Base-by-base conservation (phyloP, 257 asterid genomes). In the Solanum ossicruentum region DNA sequence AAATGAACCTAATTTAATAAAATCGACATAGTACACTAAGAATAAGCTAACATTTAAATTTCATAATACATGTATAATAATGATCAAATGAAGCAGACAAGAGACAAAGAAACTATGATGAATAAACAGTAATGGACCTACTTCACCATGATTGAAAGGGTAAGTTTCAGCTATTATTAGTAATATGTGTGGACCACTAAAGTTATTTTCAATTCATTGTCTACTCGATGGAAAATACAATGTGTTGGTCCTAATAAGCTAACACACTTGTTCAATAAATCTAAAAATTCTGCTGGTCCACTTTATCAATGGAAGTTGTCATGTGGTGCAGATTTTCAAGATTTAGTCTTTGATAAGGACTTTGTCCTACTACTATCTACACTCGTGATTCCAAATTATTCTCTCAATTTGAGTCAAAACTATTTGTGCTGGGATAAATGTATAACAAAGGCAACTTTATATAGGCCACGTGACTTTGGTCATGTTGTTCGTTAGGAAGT, bases 21-120 rank as follows among this genome's bases (percentile, higher is more conserved):
- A 7, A n/a, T 10, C 36, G 39, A 45, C 18, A n/a, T 45, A 41
- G 20, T 43, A 11, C 5, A 41, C 39, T 18, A 20, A 43, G 36
- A 45, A n/a, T 45, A 73, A 45, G 10, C 45, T 72, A 72, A 72
- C 17, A 23, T 43, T 72, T 45, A 36, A 72, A 12, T 11, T 72
- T 12, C 39, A 72, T 72, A 43, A 43, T 63, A 63, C 9, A 63
- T 63, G 36, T 43, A 12, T 47, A n/a, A 12, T 47, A 12, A n/a
- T 12, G 60, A 75, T 7, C 43, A 21, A 75, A 49, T 75, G 81
- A 21, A 1, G 5, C 81, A 75, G 43, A 51, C 17, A 85, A 77
- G 77, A 84, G 89, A 87, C 92, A 84, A 84, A 90, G n/a, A 86
- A 72, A 81, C 49, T 17, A 41, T 71, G 56, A 43, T 55, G 83